phyloP scores from a whole-genome alignment of 306 rosid species.

The Mimosa bimucronata region DNA sequence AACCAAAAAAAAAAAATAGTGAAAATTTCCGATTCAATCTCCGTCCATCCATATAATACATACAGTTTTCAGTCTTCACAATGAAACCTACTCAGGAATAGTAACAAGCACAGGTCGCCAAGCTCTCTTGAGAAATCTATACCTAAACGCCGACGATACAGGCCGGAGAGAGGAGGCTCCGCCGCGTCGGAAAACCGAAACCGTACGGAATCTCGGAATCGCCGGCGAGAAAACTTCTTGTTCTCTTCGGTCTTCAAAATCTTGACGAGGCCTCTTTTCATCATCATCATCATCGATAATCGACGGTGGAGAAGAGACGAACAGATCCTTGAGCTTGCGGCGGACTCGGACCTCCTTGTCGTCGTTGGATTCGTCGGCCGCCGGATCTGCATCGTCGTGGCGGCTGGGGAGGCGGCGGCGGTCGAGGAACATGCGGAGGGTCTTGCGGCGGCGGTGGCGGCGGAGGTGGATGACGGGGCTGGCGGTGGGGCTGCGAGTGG shows the following conservation, averaged over 20 bases:
- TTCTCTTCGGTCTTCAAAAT: conserved; percentile 24
- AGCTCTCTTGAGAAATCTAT: conserved; percentile 68
- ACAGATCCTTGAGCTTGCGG: conserved; percentile 72
- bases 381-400: conserved; percentile 35
- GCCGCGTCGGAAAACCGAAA: conserved; percentile 42
- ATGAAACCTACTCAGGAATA: conserved; percentile 71
- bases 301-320: conserved; percentile 72
- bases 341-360: conserved; percentile 60
- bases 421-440: conserved; percentile 76
- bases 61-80: not conserved
- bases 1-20: not conserved
- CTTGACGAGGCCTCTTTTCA: conserved; percentile 42
- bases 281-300: conserved; percentile 34
- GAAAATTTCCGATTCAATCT: conserved; percentile 8
- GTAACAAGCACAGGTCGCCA: conserved; percentile 85
- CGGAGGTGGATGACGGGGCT: conserved; percentile 77
- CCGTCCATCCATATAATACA: conserved; percentile 36
- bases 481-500: conserved; percentile 64
- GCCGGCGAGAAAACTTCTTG: conserved; percentile 40
- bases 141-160: conserved; percentile 56
- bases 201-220: conserved; percentile 20
- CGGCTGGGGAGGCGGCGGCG: conserved; percentile 53
- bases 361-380: not conserved
- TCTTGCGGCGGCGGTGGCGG: conserved; percentile 72
- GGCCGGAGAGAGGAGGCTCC: conserved; percentile 48